Evolutionary conservation across 768 basidiomycete genomes (phyloP).

Genomic region (Tricholoma saponaceum): DNA sequence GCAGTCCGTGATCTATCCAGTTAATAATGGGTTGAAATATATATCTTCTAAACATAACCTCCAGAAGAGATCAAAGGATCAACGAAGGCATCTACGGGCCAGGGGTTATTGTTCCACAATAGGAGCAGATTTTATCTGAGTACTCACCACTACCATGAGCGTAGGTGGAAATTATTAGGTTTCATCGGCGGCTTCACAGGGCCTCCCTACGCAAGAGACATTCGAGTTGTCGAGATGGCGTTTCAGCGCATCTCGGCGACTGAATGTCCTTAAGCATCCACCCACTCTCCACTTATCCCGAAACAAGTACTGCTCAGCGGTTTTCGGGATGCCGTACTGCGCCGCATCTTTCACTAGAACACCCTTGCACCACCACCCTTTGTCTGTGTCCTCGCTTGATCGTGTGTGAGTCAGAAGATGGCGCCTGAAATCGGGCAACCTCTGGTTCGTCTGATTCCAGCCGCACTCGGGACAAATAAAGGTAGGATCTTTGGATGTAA

Average conservation of each 20-base stretch:
- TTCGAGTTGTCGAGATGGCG: conserved; percentile 37
- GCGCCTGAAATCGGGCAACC: conserved; percentile 56
- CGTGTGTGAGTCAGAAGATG: conserved; percentile 56
- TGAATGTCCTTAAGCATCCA: conserved; percentile 39
- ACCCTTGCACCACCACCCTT: conserved; percentile 37
- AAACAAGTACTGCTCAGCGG: conserved; percentile 23
- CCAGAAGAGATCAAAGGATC: background rate
- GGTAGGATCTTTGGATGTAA: conserved; percentile 16
- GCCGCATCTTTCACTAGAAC: conserved; percentile 22
- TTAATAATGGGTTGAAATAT: background rate
- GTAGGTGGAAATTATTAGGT: background rate
- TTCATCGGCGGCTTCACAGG: conserved; percentile 14
- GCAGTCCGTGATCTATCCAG: background rate
- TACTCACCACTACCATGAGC: background rate
- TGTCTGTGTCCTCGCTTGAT: conserved; percentile 31
- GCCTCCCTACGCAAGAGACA: conserved; percentile 22
- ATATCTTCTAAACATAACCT: background rate
- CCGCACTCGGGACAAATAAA: conserved; percentile 44
- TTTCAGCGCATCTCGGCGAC: conserved; percentile 41
- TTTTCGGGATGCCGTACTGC: conserved; percentile 11
- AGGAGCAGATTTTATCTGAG: background rate
- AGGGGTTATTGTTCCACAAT: background rate
- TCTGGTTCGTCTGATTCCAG: conserved; percentile 44
- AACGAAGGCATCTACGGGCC: background rate
- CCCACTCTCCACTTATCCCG: conserved; percentile 31